Evolutionary conservation across 1,139 yeast species (phyloP), one percentile per base, ranked within the genome.

Genomic region (Geotrichum aggregatum): DNA sequence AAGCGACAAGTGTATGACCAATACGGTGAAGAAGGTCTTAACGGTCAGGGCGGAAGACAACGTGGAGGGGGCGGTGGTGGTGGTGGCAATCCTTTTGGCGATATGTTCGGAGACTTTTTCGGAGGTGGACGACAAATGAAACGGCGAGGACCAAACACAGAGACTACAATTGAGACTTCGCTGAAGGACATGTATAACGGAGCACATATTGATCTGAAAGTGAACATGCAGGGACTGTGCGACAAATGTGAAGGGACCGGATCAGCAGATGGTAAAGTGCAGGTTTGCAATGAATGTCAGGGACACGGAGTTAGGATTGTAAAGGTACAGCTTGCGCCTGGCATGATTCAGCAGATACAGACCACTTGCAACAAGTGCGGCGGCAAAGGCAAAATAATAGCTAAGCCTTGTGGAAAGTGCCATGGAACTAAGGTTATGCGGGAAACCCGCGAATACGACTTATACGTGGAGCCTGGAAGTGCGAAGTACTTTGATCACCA

Each of bases 321-420:
- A 52, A 77, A 81, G 52, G 76, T 85, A 58, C 95, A 89, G 67
- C 70, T 92, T 58, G 97, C 88, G 0, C 95, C 95, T 8, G 92
- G 92, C 6, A 87, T 92, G 88, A 73, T 87, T 56, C 98, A 91
- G 68, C 87, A 85, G 58, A 76, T 89, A 61, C 91, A 87, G 65
- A 78, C 82, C 49, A 76, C 76, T 13, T 92, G 98, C 75, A 89
- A 85, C 54, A 72, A 71, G 52, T 92, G 98, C 74, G 71, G 74
- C 16, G 98, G 98, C 35, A 72, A 75, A 50, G 98, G 98, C 10
- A 73, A 79, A 52, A 71, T 75, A 11, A 83, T 88, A 47, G 72
- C 77, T 47, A 73, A 82, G 58, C 76, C 77, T 43, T 92, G 98
- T 73, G 66, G 72, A 21, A 70, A 66, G 28, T 92, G 98, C 69